phyloP scores from a whole-genome alignment of 1,139 yeast genomes.

The Arxiozyma telluris region DNA sequence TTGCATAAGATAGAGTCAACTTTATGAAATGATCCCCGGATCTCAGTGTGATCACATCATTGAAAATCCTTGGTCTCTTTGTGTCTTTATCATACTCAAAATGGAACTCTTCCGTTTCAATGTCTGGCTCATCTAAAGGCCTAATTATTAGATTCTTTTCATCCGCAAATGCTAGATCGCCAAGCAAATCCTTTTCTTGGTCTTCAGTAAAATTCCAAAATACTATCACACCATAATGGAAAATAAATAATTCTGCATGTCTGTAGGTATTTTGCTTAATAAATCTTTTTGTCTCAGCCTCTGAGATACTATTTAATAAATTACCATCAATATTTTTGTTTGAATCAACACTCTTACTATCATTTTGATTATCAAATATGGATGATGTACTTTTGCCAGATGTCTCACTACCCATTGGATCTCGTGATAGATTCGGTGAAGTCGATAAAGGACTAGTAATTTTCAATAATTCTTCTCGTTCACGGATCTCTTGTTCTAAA shows the following conservation, averaged over 20 bases:
- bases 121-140: constrained; percentile 80
- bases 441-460: constrained; percentile 1
- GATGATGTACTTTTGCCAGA: not conserved
- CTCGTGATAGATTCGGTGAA: not conserved
- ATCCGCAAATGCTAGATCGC: constrained; percentile 68
- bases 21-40: constrained; percentile 90
- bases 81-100: constrained; percentile 80
- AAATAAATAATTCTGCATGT: constrained; percentile 86
- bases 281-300: not conserved
- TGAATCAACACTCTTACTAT: not conserved
- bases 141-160: constrained; percentile 46
- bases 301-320: not conserved
- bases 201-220: constrained; percentile 93
- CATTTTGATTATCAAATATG: not conserved
- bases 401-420: not conserved
- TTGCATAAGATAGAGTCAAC: constrained; percentile 88
- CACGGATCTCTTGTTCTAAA: constrained; percentile 12
- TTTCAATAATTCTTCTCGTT: constrained; percentile 11
- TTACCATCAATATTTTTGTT: not conserved
- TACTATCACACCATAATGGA: constrained; percentile 88
- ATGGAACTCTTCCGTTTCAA: constrained; percentile 91
- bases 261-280: constrained; percentile 32
- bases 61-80: constrained; percentile 80
- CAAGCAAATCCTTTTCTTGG: constrained; percentile 87
- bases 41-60: constrained; percentile 85